phyloP scores from a whole-genome alignment of 768 basidiomycete species.

The Coprinopsis marcescibilis region DNA sequence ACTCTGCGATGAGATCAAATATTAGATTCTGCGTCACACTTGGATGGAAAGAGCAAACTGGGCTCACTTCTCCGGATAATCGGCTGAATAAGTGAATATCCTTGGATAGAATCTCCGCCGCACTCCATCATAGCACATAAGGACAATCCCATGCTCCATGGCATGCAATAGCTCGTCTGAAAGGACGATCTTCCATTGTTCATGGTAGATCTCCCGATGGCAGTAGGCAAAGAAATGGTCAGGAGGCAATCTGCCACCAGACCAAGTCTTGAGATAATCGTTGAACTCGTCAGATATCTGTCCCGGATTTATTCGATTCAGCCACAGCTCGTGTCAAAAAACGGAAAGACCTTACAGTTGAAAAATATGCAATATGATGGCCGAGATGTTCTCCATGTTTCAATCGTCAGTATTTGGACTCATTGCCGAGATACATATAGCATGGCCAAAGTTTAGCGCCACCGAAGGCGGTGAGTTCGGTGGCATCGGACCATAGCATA shows the following conservation, averaged over 20 bases:
- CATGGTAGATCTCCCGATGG: slow-evolving; percentile 23
- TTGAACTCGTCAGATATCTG: slow-evolving; percentile 4
- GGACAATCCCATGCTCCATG: slow-evolving; percentile 18
- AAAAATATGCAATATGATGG: slow-evolving; percentile 30
- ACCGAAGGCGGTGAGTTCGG: slow-evolving; percentile 22
- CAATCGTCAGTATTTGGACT: slow-evolving; percentile 27
- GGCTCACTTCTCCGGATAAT: slow-evolving; percentile 26
- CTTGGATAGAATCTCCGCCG: slow-evolving; percentile 19
- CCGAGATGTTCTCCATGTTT: slow-evolving; percentile 18
- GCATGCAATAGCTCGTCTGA: slow-evolving; percentile 21
- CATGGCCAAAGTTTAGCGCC: slow-evolving; percentile 26
- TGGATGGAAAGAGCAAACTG: not conserved
- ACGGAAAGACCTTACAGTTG: slow-evolving; percentile 5
- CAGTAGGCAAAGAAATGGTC: slow-evolving; percentile 18
- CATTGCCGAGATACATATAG: slow-evolving; percentile 27
- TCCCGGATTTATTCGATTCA: not conserved
- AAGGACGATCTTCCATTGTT: slow-evolving; percentile 19
- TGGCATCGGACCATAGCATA: slow-evolving; percentile 26
- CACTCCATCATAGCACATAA: slow-evolving; percentile 22
- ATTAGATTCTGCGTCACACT: too few relatives aligned
- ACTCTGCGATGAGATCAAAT: slow-evolving; percentile 17
- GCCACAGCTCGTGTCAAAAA: not conserved
- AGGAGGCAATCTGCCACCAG: slow-evolving; percentile 1
- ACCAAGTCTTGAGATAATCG: not conserved
- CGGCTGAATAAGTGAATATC: slow-evolving; percentile 24